These are phyloP conservation scores for Malassezia slooffiae DNA, from an alignment of 1,284 basidiomycete species.

Conservation along the genomic window DNA sequence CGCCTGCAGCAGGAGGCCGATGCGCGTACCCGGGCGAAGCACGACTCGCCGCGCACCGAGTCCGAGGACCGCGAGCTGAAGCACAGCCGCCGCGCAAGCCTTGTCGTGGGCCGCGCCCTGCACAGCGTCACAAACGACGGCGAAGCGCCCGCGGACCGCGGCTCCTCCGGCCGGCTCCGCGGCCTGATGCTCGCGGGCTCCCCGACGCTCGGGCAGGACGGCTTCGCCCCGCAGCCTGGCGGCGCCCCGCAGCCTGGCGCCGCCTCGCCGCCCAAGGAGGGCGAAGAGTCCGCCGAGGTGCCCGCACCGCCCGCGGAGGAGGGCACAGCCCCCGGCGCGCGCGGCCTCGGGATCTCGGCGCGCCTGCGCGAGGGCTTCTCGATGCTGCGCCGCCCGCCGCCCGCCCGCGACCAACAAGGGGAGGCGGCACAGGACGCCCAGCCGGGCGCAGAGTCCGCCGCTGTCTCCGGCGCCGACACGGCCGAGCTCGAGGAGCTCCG, in stretches of 20 bases:
- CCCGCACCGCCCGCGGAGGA: background rate
- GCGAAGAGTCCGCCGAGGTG: slow-evolving; percentile 1
- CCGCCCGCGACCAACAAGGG: background rate
- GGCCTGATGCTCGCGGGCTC: slow-evolving; percentile 22
- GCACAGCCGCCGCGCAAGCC: slow-evolving; percentile 29
- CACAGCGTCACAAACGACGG: slow-evolving; percentile 21
- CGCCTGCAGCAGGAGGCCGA: slow-evolving; percentile 27
- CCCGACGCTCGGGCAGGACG: no score
- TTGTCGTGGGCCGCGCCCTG: slow-evolving; percentile 21
- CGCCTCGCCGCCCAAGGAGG: no score
- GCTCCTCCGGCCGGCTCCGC: slow-evolving; percentile 16
- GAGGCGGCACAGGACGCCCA: no score
- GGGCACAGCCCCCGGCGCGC: background rate
- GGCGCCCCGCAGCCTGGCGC: no score
- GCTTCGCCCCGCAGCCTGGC: no score
- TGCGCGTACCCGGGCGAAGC: slow-evolving; percentile 27
- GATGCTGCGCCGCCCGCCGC: slow-evolving; percentile 4
- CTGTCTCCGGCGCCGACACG: no score
- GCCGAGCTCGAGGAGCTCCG: slow-evolving; percentile 25
- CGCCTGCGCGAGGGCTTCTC: slow-evolving; percentile 9
- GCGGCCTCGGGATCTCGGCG: slow-evolving; percentile 1
- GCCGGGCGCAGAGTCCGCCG: no score
- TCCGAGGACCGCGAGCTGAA: slow-evolving; percentile 24
- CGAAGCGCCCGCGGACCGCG: slow-evolving; percentile 19
- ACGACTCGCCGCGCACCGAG: slow-evolving; percentile 24